These are phyloP conservation scores for Westerdykella sp. DNA, from an alignment of 2,329 filamentous ascomycete genomes.

Conservation along the genomic window DNA sequence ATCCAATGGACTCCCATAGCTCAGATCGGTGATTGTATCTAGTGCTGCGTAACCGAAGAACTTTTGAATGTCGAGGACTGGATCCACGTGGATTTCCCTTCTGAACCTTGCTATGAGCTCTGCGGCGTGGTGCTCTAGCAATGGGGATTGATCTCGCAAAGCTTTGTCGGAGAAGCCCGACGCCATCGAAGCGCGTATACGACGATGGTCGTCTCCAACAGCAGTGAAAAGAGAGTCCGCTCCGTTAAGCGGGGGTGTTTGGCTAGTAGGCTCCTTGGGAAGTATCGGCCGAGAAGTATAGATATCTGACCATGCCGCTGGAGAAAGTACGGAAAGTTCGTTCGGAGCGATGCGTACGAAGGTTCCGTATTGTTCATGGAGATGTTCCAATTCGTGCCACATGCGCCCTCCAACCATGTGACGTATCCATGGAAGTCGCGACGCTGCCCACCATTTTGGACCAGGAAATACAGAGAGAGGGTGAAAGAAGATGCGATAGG, in stretches of 20 bases:
- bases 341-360: constrained; percentile 45
- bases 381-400: constrained; percentile 6
- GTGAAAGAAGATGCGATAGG: constrained; percentile 16
- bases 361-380: constrained; percentile 29
- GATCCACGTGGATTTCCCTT: no score
- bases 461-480: constrained; percentile 12
- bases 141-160: no score
- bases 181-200: no score
- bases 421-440: constrained; percentile 31
- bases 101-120: no score
- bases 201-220: no score
- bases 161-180: no score
- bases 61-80: no score
- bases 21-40: no score
- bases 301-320: constrained; percentile 41
- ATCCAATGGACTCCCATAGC: no score
- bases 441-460: constrained; percentile 17
- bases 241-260: not conserved
- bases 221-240: constrained; percentile 1
- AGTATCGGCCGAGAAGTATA: constrained; percentile 16
- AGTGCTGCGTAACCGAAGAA: no score
- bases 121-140: no score
- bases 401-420: constrained; percentile 13
- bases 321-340: constrained; percentile 42
- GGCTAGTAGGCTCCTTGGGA: not conserved